Conservation (phyloP, 495 filamentous ascomycete genomes). For the Hypomontagnella monticulosa region DNA sequence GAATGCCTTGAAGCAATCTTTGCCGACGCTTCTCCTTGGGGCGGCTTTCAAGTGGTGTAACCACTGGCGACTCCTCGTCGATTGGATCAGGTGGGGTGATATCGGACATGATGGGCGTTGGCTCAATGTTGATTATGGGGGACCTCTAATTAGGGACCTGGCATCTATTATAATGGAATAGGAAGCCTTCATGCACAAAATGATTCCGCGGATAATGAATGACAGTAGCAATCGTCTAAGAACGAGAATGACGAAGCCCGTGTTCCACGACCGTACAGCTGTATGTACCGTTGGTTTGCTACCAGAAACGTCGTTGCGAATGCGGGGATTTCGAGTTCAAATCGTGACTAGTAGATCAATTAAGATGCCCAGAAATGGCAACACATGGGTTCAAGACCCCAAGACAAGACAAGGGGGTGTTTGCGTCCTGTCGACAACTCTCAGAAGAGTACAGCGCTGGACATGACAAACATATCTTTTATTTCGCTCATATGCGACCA, state of each 20-base stretch:
- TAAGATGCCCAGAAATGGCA: constrained; percentile 28
- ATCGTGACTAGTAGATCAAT: constrained; percentile 28
- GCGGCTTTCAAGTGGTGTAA: constrained; percentile 55
- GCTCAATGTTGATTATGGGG: background rate
- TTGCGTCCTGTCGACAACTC: constrained; percentile 9
- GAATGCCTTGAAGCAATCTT: constrained; percentile 78
- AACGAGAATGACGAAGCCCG: background rate
- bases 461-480: constrained; percentile 14
- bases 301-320: constrained; percentile 19
- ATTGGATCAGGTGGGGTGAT: constrained; percentile 28
- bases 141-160: constrained; percentile 3
- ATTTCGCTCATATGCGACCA: background rate
- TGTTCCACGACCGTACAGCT: background rate
- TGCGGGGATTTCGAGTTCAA: constrained; percentile 24
- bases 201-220: constrained; percentile 15
- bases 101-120: constrained; percentile 23
- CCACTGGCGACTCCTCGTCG: constrained; percentile 31
- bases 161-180: background rate
- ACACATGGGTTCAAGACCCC: constrained; percentile 19
- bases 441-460: constrained; percentile 13
- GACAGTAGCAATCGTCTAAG: constrained; percentile 12
- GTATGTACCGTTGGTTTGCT: constrained; percentile 18
- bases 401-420: constrained; percentile 1
- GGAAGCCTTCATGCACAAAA: background rate
- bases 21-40: constrained; percentile 77